Conservation (phyloP, 2,329 filamentous ascomycete genomes). For the Microsporum ferrugineum region DNA sequence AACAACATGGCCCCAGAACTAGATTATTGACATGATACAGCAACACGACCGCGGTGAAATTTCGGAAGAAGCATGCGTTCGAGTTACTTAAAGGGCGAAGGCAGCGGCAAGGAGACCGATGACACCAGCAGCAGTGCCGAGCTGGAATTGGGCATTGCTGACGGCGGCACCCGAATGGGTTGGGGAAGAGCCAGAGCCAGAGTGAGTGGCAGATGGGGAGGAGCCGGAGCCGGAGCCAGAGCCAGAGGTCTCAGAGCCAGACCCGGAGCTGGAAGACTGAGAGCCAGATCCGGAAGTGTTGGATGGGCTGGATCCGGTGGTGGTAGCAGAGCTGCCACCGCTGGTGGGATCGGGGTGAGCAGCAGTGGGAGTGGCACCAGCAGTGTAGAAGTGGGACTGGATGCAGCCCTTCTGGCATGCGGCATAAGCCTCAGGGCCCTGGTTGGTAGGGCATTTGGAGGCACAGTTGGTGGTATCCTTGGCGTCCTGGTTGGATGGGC, state of each 20-base stretch:
- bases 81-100: constrained; percentile 25
- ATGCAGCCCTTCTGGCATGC: constrained; percentile 42
- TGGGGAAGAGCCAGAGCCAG: constrained; percentile 6
- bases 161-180: constrained; percentile 3
- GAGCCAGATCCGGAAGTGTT: constrained; percentile 13
- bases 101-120: constrained; percentile 27
- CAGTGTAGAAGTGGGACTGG: constrained; percentile 38
- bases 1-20: constrained; percentile 2
- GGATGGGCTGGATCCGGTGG: constrained; percentile 1
- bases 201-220: too few species aligned
- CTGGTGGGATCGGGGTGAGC: not conserved
- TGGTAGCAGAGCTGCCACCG: constrained; percentile 14
- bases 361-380: constrained; percentile 9
- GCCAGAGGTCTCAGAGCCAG: constrained; percentile 6
- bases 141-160: not conserved
- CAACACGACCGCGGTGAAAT: not conserved
- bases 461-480: constrained; percentile 43
- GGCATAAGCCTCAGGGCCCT: constrained; percentile 40
- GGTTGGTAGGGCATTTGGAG: constrained; percentile 36
- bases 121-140: constrained; percentile 25
- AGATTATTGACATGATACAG: not conserved
- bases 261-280: constrained; percentile 2
- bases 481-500: constrained; percentile 40
- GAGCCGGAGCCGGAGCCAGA: constrained; percentile 9
- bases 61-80: not conserved